Base-by-base conservation (phyloP, 495 filamentous ascomycete genomes). In the Articulospora tetracladia region DNA sequence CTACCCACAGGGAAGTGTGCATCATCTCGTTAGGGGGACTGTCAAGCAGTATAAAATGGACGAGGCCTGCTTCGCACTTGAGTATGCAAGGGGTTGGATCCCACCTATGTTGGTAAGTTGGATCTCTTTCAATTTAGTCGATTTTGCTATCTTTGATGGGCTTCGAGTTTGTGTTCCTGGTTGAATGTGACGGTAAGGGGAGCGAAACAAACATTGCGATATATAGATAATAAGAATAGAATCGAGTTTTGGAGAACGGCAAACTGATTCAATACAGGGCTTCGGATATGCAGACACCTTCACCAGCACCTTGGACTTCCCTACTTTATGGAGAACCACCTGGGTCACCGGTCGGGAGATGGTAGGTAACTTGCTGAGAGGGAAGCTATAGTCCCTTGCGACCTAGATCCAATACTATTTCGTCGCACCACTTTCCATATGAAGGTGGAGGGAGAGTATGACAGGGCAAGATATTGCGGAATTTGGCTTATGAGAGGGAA, bases 71-170 rank as follows among this genome's bases (percentile, higher is more conserved):
- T 93, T 91, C 70, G 91, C 91, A 44, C 83, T 95, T 54, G 91
- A 94, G 79, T 91, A 93, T 76, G 91, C 90, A 24, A 84, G 89
- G 66, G 91, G 91, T 66, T 94, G 89, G 89, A 93, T 95, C 72
- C 91, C 91, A 54, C 87, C 86, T 60, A 94, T 95, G 91, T 76
- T 95, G 26, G 39, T 44, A 44, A 44, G 39, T 44, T 32, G 30
- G 13, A 6, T 32, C 13, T 32, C 30, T 4, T 32, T 32, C 13
- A 6, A 6, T 6, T 32, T 32, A 32, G 30, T 6, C 30, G 4
- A 13, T 32, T 4, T 6, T 6, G 30, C 30, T n/a, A n/a, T n/a
- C n/a, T n/a, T n/a, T n/a, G n/a, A n/a, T n/a, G n/a, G n/a, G n/a
- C n/a, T n/a, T n/a, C n/a, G n/a, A n/a, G n/a, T n/a, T n/a, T n/a